Percentiles rank a stretch among this genome's conserved stretches.
Conservation (phyloP, 305 asterid species). For the Rubia peregrina region DNA sequence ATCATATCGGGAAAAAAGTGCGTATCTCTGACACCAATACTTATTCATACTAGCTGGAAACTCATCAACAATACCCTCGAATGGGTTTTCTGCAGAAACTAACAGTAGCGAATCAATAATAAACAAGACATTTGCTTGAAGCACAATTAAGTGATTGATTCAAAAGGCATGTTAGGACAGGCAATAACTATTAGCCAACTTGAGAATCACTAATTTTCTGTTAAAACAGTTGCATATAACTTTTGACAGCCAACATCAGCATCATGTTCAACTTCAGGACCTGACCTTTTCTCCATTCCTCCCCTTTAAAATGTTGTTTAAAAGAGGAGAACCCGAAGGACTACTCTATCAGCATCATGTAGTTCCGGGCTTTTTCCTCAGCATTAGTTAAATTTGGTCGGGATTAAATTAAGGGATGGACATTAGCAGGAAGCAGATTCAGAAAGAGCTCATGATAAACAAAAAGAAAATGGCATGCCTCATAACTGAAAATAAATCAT, state of each 20-base stretch:
- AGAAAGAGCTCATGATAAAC: neutral
- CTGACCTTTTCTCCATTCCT: neutral
- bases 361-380: neutral
- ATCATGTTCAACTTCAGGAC: neutral
- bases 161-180: neutral
- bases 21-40: conserved; percentile 83
- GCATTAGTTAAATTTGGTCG: neutral
- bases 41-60: conserved; percentile 50
- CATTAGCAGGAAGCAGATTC: neutral
- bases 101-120: neutral
- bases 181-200: neutral
- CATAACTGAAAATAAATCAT: neutral
- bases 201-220: neutral
- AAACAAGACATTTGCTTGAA: neutral
- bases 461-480: conserved; percentile 2
- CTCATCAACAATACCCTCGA: conserved; percentile 32
- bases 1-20: conserved; percentile 64
- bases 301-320: neutral
- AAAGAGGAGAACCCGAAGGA: conserved; percentile 1
- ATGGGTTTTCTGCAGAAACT: conserved; percentile 27
- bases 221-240: neutral
- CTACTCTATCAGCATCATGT: neutral
- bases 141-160: neutral
- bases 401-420: conserved; percentile 2
- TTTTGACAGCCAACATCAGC: neutral